phyloP scores from a whole-genome alignment of 2,329 filamentous ascomycete species.

The Drechslera avenae region DNA sequence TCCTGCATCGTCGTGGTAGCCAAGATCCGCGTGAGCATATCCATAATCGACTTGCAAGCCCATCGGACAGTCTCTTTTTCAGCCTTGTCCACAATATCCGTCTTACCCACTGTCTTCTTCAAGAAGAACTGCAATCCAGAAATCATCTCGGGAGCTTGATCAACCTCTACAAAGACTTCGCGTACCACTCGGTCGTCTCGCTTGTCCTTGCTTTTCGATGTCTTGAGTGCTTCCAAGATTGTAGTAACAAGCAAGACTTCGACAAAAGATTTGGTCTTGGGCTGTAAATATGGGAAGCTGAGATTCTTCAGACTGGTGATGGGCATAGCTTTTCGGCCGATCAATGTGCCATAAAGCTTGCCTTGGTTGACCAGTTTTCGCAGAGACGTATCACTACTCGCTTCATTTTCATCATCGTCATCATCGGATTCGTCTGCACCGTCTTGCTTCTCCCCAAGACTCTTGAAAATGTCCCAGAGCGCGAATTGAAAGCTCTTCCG shows the following conservation, averaged over 20 bases:
- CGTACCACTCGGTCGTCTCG: conserved; percentile 64
- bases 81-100: conserved; percentile 57
- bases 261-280: conserved; percentile 76
- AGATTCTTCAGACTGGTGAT: conserved; percentile 70
- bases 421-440: conserved; percentile 63
- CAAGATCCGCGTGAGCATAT: conserved; percentile 45
- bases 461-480: conserved; percentile 83
- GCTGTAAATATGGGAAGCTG: conserved; percentile 77
- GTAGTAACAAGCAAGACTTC: conserved; percentile 80
- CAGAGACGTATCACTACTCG: conserved; percentile 55
- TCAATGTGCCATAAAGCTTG: conserved; percentile 67
- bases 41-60: conserved; percentile 49
- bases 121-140: conserved; percentile 81
- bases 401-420: conserved; percentile 60
- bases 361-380: conserved; percentile 70
- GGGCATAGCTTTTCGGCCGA: conserved; percentile 63
- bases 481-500: conserved; percentile 86
- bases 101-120: conserved; percentile 73
- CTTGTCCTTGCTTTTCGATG: conserved; percentile 48
- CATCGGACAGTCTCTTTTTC: conserved; percentile 59
- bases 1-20: conserved; percentile 47
- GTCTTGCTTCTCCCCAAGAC: conserved; percentile 78
- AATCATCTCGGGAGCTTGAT: conserved; percentile 69
- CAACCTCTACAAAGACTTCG: conserved; percentile 69
- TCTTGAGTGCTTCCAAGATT: conserved; percentile 68